Conservation (phyloP, 345 rosid genomes). For the Citrus maxima region DNA sequence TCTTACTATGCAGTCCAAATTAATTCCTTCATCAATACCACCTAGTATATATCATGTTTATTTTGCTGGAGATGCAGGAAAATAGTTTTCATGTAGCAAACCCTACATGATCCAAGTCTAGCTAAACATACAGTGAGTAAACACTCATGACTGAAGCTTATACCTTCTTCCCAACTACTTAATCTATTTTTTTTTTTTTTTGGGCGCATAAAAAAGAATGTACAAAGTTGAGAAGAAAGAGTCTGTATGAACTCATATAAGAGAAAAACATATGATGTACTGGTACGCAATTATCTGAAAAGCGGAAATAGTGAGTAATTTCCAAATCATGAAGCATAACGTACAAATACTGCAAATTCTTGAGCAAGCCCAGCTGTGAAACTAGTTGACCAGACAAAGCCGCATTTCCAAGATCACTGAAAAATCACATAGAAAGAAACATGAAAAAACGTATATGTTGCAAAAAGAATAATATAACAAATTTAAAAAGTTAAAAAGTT, state of each 20-base stretch:
- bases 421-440: constrained; percentile 8
- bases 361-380: constrained; percentile 86
- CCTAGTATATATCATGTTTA: background rate
- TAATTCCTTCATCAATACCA: background rate
- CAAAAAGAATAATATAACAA: background rate
- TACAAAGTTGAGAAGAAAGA: background rate
- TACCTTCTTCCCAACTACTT: background rate
- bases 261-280: background rate
- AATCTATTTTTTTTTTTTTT: background rate
- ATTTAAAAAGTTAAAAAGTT: background rate
- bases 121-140: background rate
- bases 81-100: background rate
- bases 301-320: background rate
- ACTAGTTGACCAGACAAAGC: constrained; percentile 93
- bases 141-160: constrained; percentile 1
- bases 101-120: background rate
- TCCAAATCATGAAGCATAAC: constrained; percentile 20
- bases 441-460: background rate
- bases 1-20: background rate
- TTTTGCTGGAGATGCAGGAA: background rate
- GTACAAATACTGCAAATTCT: constrained; percentile 93
- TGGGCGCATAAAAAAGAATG: background rate
- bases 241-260: background rate
- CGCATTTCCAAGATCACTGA: constrained; percentile 95
- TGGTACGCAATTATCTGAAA: background rate